Conservation (phyloP, 2,329 filamentous ascomycete genomes). For the Diaporthe ilicicola region DNA sequence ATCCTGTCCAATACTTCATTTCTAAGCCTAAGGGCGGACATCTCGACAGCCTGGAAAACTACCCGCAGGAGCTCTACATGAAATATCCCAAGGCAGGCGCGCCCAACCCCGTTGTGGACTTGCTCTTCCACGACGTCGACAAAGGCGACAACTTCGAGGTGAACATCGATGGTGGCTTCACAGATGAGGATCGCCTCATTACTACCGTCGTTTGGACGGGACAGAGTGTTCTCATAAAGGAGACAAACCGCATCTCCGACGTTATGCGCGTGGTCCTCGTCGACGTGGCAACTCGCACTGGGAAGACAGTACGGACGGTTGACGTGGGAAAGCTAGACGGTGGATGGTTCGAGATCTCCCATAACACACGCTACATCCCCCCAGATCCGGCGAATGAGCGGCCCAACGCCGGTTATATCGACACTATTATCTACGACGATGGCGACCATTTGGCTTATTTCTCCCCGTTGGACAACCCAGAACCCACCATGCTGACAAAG, state of each 20-base stretch:
- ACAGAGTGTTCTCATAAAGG: conserved; percentile 83
- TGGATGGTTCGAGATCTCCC: conserved; percentile 95
- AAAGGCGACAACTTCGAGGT: conserved; percentile 83
- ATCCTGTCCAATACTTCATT: conserved; percentile 92
- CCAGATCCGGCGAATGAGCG: conserved; percentile 81
- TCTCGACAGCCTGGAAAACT: conserved; percentile 81
- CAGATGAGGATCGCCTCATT: conserved; percentile 84
- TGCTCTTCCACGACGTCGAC: conserved; percentile 87
- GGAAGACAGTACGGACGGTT: conserved; percentile 79
- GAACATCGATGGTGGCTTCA: conserved; percentile 78
- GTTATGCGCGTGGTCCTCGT: conserved; percentile 87
- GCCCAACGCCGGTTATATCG: conserved; percentile 87
- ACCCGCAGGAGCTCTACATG: conserved; percentile 89
- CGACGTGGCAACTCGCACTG: conserved; percentile 76
- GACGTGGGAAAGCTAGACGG: conserved; percentile 88
- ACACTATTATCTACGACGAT: conserved; percentile 85
- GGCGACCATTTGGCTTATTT: conserved; percentile 96
- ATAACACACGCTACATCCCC: conserved; percentile 86
- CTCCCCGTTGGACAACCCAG: conserved; percentile 80
- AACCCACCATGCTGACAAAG: conserved; percentile 86
- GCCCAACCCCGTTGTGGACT: conserved; percentile 87
- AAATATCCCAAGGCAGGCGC: conserved; percentile 98
- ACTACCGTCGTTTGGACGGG: conserved; percentile 94
- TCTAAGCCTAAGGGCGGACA: conserved; percentile 80
- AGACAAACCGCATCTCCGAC: conserved; percentile 95